Percentiles rank a stretch among this genome's conserved stretches.
Evolutionary conservation across 83 land plant species (phyloP).

Genomic region (Diphasiastrum complanatum): DNA sequence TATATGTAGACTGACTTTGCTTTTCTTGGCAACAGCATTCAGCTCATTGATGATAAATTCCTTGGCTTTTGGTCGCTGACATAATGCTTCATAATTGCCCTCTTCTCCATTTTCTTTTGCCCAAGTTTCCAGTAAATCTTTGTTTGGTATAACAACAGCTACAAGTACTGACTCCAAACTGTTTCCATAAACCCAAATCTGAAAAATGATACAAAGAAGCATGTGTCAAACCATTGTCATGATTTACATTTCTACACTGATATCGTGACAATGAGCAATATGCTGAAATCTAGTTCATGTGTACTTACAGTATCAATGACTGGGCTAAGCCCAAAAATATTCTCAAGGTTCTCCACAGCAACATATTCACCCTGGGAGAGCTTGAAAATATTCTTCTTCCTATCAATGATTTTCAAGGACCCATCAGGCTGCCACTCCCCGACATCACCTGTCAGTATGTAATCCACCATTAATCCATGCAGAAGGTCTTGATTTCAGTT

Average conservation of each 20-base stretch:
- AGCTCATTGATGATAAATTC: constrained; percentile 64
- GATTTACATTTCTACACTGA: too few relatives aligned
- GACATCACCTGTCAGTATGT: constrained; percentile 98
- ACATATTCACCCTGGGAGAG: constrained; percentile 97
- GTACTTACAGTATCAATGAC: constrained; percentile 55
- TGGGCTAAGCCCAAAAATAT: constrained; percentile 47
- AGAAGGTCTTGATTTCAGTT: too few relatives aligned
- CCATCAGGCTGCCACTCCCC: constrained; percentile 98
- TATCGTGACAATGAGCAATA: too few relatives aligned
- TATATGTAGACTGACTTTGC: constrained; percentile 36
- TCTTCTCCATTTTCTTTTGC: constrained; percentile 38
- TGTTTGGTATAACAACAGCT: constrained; percentile 81
- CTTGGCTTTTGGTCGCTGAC: constrained; percentile 49
- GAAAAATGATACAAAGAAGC: constrained; percentile 20
- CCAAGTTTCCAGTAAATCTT: constrained; percentile 66
- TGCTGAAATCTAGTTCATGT: too few relatives aligned
- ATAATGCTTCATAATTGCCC: constrained; percentile 49
- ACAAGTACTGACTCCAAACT: constrained; percentile 92
- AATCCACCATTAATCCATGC: too few relatives aligned
- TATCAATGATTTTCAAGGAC: constrained; percentile 84
- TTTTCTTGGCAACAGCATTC: constrained; percentile 53
- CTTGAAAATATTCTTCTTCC: constrained; percentile 97
- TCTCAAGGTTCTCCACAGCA: constrained; percentile 84
- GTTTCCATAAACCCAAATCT: constrained; percentile 99
- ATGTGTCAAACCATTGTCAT: too few relatives aligned